Base-by-base conservation (phyloP, 1,139 yeast genomes). In the Lodderomyces parapsilosis region DNA sequence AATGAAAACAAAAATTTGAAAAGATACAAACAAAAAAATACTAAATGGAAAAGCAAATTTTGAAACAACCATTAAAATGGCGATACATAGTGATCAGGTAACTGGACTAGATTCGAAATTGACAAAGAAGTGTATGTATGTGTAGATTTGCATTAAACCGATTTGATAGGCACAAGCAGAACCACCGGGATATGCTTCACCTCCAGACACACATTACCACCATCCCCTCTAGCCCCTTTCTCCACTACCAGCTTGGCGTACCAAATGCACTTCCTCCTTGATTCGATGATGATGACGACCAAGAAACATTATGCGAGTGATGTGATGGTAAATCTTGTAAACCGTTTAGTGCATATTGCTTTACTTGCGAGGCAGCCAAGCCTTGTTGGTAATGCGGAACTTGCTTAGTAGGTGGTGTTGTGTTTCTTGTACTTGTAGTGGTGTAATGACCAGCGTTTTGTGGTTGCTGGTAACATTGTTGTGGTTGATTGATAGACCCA, bases 281-380 rank as follows among this genome's bases (percentile, higher is more conserved):
- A 14, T 36, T 41, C 9, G 43, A 44, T 22, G 49, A 42, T 2
- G 46, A 34, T 14, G 49, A 44, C 13, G 49, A 47, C 49, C 49
- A 47, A 3, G 49, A 47, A 4, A 38, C 44, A 30, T 40, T 47
- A 19, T 44, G 48, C 4, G 46, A 34, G 28, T 47, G 47, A 23
- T 42, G 30, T 10, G 17, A 19, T 18, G 13, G 45, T 25, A 39
- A 43, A 11, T 33, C 28, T n/a, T 36, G 40, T 18, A 18, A 5
- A 15, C 24, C 15, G 20, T 36, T 36, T 6, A 40, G 22, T n/a
- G 32, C 23, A 30, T 20, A 19, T 31, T 36, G 33, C 17, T 36
- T 9, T 25, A 36, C 39, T 24, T 36, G 39, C 14, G 39, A 8
- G 15, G 15, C 20, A 15, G 18, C 20, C 4, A n/a, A 3, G n/a